Conservation (phyloP, 495 filamentous ascomycete genomes). For the Chaetomium cochliodes region DNA sequence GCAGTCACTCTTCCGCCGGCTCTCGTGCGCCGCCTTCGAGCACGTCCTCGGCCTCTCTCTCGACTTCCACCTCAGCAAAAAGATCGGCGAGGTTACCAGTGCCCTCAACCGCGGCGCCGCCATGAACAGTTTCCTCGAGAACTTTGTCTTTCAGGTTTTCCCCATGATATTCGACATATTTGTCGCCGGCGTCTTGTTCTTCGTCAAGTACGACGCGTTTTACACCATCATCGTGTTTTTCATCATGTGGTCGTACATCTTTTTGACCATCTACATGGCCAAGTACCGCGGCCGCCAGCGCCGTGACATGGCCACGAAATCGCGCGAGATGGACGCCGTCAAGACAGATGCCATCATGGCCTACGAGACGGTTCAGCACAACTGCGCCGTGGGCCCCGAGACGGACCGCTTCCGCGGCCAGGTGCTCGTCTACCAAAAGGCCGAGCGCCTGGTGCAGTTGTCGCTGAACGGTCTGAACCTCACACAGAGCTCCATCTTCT, state of each 20-base stretch:
- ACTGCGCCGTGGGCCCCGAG: background rate
- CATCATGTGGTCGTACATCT: slow-evolving; percentile 47
- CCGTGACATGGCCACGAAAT: slow-evolving; percentile 83
- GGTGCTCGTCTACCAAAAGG: slow-evolving; percentile 62
- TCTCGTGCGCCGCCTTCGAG: slow-evolving; percentile 70
- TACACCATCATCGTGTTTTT: slow-evolving; percentile 86
- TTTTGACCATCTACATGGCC: slow-evolving; percentile 87
- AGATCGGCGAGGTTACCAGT: slow-evolving; percentile 69
- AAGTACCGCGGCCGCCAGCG: slow-evolving; percentile 83
- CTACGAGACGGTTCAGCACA: slow-evolving; percentile 74
- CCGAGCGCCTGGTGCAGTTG: slow-evolving; percentile 77
- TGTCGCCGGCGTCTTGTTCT: slow-evolving; percentile 80
- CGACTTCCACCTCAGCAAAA: slow-evolving; percentile 92
- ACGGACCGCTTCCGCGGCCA: background rate
- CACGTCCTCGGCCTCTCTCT: slow-evolving; percentile 89
- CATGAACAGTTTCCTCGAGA: background rate
- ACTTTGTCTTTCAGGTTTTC: slow-evolving; percentile 85
- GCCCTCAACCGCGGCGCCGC: background rate
- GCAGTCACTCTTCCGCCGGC: background rate
- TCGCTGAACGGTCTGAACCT: slow-evolving; percentile 88
- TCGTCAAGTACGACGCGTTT: slow-evolving; percentile 73
- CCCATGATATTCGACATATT: slow-evolving; percentile 88
- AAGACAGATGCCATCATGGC: slow-evolving; percentile 95
- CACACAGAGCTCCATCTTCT: slow-evolving; percentile 76
- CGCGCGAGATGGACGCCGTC: slow-evolving; percentile 87